Percentiles rank a stretch among this genome's conserved stretches.
phyloP scores from a whole-genome alignment of 495 filamentous ascomycete species.

The Neurospora sp. region DNA sequence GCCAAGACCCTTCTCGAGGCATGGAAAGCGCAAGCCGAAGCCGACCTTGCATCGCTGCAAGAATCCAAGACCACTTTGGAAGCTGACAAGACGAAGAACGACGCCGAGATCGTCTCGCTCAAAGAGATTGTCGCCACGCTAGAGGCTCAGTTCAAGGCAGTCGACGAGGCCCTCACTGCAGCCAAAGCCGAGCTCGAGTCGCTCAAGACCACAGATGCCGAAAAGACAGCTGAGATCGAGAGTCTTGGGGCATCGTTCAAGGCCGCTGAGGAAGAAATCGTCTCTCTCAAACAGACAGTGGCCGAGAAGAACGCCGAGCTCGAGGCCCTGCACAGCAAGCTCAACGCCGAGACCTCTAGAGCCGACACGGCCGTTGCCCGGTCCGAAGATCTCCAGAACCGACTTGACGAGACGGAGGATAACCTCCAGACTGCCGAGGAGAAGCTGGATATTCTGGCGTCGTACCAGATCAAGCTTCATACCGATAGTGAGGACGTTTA shows the following conservation, averaged over 20 bases:
- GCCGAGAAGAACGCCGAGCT: slow-evolving; percentile 21
- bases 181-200: slow-evolving; percentile 17
- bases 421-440: slow-evolving; percentile 11
- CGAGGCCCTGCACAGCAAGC: slow-evolving; percentile 17
- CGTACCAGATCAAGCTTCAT: slow-evolving; percentile 19
- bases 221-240: slow-evolving; percentile 20
- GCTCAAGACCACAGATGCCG: slow-evolving; percentile 11
- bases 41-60: slow-evolving; percentile 16
- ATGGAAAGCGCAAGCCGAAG: slow-evolving; percentile 15
- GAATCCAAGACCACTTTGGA: slow-evolving; percentile 11
- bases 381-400: slow-evolving; percentile 16
- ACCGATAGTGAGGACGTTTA: slow-evolving; percentile 22
- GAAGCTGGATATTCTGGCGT: slow-evolving; percentile 19
- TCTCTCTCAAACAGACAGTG: slow-evolving; percentile 18
- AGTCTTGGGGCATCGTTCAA: slow-evolving; percentile 17
- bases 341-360: slow-evolving; percentile 14
- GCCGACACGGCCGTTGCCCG: slow-evolving; percentile 19
- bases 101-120: slow-evolving; percentile 9
- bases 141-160: slow-evolving; percentile 15
- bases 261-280: slow-evolving; percentile 18
- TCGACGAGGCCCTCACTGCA: slow-evolving; percentile 18
- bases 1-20: slow-evolving; percentile 17
- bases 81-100: slow-evolving; percentile 9
- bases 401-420: slow-evolving; percentile 17
- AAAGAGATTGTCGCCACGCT: slow-evolving; percentile 12